A percentile compares a stretch with the other conserved stretches of the same genome.
These are phyloP conservation scores for Suillus ampliporus DNA, from an alignment of 768 basidiomycete species.

Conservation along the genomic window DNA sequence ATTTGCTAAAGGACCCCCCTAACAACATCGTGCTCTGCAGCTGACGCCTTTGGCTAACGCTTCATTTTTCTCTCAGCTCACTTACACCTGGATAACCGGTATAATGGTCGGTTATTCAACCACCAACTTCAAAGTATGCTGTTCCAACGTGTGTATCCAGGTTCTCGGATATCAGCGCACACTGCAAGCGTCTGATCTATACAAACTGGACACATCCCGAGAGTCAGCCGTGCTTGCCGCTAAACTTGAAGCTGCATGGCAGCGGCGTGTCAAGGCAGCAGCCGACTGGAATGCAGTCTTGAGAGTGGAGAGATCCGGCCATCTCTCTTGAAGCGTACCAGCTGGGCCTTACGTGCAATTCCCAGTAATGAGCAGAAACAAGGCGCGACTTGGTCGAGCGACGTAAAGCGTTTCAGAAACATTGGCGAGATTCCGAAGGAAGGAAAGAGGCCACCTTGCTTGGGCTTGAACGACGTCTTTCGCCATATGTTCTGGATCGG, in stretches of 20 bases:
- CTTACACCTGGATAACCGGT: constrained; percentile 69
- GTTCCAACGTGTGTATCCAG: constrained; percentile 28
- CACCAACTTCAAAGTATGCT: neutral
- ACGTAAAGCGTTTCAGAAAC: constrained; percentile 39
- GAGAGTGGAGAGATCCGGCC: constrained; percentile 51
- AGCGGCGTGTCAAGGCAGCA: constrained; percentile 50
- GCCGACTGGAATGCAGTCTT: constrained; percentile 58
- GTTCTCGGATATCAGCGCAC: constrained; percentile 72
- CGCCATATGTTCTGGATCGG: constrained; percentile 66
- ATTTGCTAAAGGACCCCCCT: constrained; percentile 1
- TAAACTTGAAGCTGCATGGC: constrained; percentile 62
- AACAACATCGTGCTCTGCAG: constrained; percentile 25
- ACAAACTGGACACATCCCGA: constrained; percentile 61
- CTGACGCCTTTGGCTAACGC: constrained; percentile 64
- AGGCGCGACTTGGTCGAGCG: constrained; percentile 31
- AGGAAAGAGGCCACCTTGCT: constrained; percentile 53
- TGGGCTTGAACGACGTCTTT: constrained; percentile 68
- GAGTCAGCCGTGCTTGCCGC: constrained; percentile 56
- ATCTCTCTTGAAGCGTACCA: constrained; percentile 37
- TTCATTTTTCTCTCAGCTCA: constrained; percentile 61
- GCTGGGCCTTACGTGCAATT: constrained; percentile 43
- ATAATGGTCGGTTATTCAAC: constrained; percentile 48
- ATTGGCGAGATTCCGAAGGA: constrained; percentile 53
- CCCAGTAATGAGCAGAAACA: constrained; percentile 12
- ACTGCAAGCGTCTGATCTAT: constrained; percentile 75